Percentiles rank a stretch among this genome's conserved stretches.
These are phyloP conservation scores for Mycena alexandri DNA, from an alignment of 768 basidiomycete genomes.

Conservation along the genomic window DNA sequence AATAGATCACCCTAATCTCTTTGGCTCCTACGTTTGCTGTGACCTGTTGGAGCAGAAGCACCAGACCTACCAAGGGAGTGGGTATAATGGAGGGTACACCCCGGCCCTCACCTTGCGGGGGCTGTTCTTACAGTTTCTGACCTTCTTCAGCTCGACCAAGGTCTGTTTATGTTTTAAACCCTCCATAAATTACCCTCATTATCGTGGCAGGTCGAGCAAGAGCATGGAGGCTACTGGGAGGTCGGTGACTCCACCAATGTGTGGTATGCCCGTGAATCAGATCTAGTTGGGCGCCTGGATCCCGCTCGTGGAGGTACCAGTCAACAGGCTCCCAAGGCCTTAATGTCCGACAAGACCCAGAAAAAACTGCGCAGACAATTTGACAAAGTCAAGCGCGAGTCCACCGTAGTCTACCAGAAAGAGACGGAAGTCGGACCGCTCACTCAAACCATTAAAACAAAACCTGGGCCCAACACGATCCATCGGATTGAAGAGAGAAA, in stretches of 20 bases:
- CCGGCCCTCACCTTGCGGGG: conserved; percentile 61
- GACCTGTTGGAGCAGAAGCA: conserved; percentile 51
- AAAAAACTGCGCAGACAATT: conserved; percentile 44
- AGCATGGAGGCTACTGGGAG: conserved; percentile 43
- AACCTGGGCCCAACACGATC: not conserved
- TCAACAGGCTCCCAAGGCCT: no score
- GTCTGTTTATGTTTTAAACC: conserved; percentile 36
- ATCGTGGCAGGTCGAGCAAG: conserved; percentile 51
- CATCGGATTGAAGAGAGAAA: conserved; percentile 26
- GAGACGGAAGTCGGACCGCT: conserved; percentile 26
- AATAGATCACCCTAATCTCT: conserved; percentile 60
- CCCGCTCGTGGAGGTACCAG: no score
- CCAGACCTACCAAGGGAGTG: conserved; percentile 24
- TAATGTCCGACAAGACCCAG: conserved; percentile 14
- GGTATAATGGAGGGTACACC: conserved; percentile 49
- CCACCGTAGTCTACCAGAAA: conserved; percentile 33
- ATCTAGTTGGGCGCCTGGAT: conserved; percentile 4
- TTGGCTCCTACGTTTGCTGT: conserved; percentile 56
- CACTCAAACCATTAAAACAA: conserved; percentile 42
- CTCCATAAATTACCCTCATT: not conserved
- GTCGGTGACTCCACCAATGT: conserved; percentile 47
- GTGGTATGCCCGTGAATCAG: conserved; percentile 43
- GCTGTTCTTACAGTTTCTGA: conserved; percentile 59
- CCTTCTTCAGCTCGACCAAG: conserved; percentile 55
- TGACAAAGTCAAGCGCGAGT: conserved; percentile 41